These are phyloP conservation scores for Aspergillus luchuensis DNA, from an alignment of 2,329 filamentous ascomycete genomes.

Conservation along the genomic window DNA sequence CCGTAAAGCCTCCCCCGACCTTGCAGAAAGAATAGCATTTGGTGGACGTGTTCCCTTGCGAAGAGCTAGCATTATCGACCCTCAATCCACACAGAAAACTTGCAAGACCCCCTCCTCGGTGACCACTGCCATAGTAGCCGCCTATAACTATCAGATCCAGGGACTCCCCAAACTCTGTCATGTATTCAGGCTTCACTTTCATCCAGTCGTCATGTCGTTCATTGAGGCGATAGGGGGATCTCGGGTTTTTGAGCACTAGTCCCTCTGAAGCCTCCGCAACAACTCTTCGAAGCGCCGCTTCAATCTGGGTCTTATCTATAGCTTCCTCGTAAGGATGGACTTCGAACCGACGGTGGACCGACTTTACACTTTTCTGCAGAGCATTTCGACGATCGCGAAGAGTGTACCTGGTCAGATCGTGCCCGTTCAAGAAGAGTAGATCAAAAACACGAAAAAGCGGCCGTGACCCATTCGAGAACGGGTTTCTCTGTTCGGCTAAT, in stretches of 20 bases:
- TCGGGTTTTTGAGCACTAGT: conserved; percentile 88
- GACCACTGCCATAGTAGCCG: conserved; percentile 88
- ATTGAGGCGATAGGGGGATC: conserved; percentile 82
- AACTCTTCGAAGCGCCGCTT: conserved; percentile 76
- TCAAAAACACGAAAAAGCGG: conserved; percentile 88
- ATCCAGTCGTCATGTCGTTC: conserved; percentile 95
- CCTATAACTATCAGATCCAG: conserved; percentile 88
- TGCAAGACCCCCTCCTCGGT: conserved; percentile 77
- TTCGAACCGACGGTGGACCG: conserved; percentile 76
- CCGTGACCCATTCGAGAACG: conserved; percentile 64
- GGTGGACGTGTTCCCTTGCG: conserved; percentile 59
- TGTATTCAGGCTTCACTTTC: conserved; percentile 98
- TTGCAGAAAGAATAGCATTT: conserved; percentile 96
- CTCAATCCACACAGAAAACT: conserved; percentile 89
- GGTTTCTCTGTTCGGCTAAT: conserved; percentile 74
- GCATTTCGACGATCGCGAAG: conserved; percentile 78
- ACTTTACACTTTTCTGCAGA: conserved; percentile 68
- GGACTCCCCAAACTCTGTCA: conserved; percentile 92
- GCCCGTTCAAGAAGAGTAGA: conserved; percentile 83
- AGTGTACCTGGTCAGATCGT: conserved; percentile 76
- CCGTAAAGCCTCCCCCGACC: conserved; percentile 89
- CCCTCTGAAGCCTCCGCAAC: conserved; percentile 87
- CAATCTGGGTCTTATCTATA: conserved; percentile 70
- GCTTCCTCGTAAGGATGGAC: conserved; percentile 73
- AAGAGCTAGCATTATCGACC: conserved; percentile 68